phyloP scores from a whole-genome alignment of 345 rosid genomes.

The Aurinia saxatilis region DNA sequence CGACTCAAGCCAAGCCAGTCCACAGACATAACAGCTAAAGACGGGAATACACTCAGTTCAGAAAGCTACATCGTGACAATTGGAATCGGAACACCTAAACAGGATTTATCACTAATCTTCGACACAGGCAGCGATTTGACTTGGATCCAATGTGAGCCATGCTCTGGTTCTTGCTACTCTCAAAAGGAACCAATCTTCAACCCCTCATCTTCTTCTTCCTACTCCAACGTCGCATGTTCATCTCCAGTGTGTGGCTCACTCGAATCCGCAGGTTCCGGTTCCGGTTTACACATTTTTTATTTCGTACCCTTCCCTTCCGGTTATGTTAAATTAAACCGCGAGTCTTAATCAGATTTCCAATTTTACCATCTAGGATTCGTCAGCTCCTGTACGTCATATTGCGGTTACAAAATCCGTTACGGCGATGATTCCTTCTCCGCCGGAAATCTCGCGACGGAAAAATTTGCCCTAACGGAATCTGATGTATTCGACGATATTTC shows the following conservation, averaged over 20 bases:
- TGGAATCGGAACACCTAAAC: slow-evolving; percentile 4
- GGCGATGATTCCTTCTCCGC: slow-evolving; percentile 52
- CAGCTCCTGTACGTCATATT: too few relatives aligned
- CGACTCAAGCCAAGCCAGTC: background rate
- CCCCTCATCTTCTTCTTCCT: slow-evolving; percentile 36
- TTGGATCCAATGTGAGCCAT: too few relatives aligned
- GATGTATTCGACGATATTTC: slow-evolving; percentile 32
- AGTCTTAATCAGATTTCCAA: background rate
- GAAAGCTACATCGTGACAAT: slow-evolving; percentile 38
- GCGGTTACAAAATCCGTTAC: slow-evolving; percentile 54
- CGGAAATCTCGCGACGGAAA: slow-evolving; percentile 51
- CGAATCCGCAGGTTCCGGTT: slow-evolving; percentile 31
- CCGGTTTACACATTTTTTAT: background rate
- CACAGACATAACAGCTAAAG: slow-evolving; percentile 37
- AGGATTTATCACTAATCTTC: too few relatives aligned
- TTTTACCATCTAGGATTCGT: too few relatives aligned
- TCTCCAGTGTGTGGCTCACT: slow-evolving; percentile 36
- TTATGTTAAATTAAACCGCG: background rate
- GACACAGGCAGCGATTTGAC: too few relatives aligned
- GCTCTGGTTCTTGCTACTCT: background rate
- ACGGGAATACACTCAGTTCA: slow-evolving; percentile 33
- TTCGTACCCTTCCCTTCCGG: background rate
- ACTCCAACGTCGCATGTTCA: slow-evolving; percentile 39
- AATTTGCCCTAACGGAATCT: slow-evolving; percentile 35
- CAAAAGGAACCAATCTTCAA: slow-evolving; percentile 40